Percentiles rank a stretch among this genome's conserved stretches.
These are phyloP conservation scores for Penium margaritaceum DNA, from an alignment of 139 green algal genomes.

Conservation along the genomic window DNA sequence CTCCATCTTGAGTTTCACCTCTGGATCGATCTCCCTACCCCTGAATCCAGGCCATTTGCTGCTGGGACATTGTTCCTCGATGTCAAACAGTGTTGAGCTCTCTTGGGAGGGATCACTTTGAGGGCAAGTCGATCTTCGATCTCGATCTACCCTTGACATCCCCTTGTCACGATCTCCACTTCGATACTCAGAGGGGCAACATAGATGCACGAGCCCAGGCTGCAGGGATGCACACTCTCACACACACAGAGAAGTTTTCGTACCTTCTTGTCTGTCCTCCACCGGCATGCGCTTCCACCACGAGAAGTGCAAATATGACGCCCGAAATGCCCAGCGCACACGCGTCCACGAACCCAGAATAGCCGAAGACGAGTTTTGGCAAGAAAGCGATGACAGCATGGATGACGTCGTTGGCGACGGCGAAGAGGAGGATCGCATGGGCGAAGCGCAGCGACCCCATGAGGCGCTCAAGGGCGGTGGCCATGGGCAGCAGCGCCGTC, in stretches of 20 bases:
- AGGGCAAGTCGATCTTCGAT: too few relatives aligned
- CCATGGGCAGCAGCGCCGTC: conserved; percentile 64
- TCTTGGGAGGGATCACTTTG: too few relatives aligned
- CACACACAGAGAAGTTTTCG: not conserved
- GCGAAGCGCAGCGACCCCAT: conserved; percentile 51
- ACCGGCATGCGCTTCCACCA: conserved; percentile 51
- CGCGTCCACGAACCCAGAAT: not conserved
- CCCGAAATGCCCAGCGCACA: conserved; percentile 64
- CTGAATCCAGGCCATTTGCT: too few relatives aligned
- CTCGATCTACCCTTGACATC: too few relatives aligned
- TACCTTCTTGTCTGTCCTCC: not conserved
- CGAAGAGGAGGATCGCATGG: conserved; percentile 49
- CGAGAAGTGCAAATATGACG: conserved; percentile 66
- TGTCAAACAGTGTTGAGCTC: too few relatives aligned
- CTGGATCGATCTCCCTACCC: too few relatives aligned
- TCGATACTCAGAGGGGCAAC: too few relatives aligned
- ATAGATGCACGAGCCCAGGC: too few relatives aligned
- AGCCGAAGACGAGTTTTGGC: not conserved
- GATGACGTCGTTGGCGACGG: not conserved
- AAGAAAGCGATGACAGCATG: not conserved
- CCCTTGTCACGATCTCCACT: too few relatives aligned
- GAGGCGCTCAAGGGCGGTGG: conserved; percentile 42
- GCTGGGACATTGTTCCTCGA: too few relatives aligned
- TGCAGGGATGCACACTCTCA: too few relatives aligned
- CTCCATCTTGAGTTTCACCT: too few relatives aligned